Base-by-base conservation (phyloP, 192 early-diverging fungal genomes). In the Pilobolus umbonatus region DNA sequence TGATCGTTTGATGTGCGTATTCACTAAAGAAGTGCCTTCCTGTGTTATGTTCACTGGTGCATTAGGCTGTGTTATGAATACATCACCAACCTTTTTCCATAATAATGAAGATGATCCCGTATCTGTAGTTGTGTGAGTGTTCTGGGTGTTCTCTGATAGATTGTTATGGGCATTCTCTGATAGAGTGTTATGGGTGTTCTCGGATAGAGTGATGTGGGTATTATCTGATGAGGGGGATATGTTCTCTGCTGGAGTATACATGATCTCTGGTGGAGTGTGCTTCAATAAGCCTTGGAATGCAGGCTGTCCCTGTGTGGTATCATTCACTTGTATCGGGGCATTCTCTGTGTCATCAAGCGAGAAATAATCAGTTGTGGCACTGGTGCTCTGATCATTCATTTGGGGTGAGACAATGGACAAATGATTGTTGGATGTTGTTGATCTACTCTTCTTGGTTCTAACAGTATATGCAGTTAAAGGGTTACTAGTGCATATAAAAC, bases 61-160 rank as follows among this genome's bases (percentile, higher is more conserved):
- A n/a, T n/a, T n/a, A n/a, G n/a, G 12, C 25, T 28, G 25, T 17
- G 62, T 40, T 5, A 57, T 15, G 26, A 64, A 64, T 5, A 64
- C 34, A 9, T 24, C 19, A 6, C 62, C 62, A 2, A 55, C 31
- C 10, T 64, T 57, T 12, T 35, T 55, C 62, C 62, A 64, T 21
- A 57, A 46, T 25, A 64, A 39, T 4, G 34, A n/a, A n/a, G 36
- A 17, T 54, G 49, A 1, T 34, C 6, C 22, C 12, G 21, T 22
- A 9, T 5, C 21, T 47, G 53, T 8, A 35, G 22, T 36, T 11
- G 12, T 34, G 2, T 26, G 17, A 5, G 2, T 47, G 14, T 28
- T 47, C 6, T 28, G 21, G 11, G 11, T 4, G 45, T 28, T 5
- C 5, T 28, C n/a, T n/a, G n/a, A n/a, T n/a, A 26, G 6, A 14